Conservation (phyloP, 163 green algal species). For the Picocystis sp. region DNA sequence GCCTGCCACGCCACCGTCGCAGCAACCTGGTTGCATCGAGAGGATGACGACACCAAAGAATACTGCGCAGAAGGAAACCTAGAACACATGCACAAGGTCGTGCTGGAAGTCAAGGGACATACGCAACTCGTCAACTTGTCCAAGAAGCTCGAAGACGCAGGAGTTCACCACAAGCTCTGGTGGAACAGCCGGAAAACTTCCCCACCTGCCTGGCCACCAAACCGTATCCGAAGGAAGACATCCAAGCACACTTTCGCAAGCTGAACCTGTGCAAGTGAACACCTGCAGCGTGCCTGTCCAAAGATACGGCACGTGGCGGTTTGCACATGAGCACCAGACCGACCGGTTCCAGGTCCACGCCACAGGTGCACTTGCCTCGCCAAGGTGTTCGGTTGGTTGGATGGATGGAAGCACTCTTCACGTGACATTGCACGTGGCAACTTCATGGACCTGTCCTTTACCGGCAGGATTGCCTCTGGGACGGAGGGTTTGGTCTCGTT, state of each 20-base stretch:
- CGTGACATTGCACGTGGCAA: no score
- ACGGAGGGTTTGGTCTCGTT: no score
- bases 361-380: no score
- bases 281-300: no score
- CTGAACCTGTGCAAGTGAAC: slow-evolving; percentile 68
- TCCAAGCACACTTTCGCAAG: slow-evolving; percentile 64
- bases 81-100: slow-evolving; percentile 87
- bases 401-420: no score
- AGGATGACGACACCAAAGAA: slow-evolving; percentile 27
- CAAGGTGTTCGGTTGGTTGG: no score
- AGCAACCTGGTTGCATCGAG: slow-evolving; percentile 49
- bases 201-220: slow-evolving; percentile 74
- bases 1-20: slow-evolving; percentile 71
- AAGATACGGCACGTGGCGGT: no score
- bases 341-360: no score
- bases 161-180: slow-evolving; percentile 53
- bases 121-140: slow-evolving; percentile 29
- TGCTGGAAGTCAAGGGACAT: slow-evolving; percentile 71
- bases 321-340: no score
- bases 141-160: slow-evolving; percentile 2
- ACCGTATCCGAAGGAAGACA: slow-evolving; percentile 49
- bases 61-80: slow-evolving; percentile 56
- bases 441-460: no score
- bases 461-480: no score
- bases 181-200: slow-evolving; percentile 87